Evolutionary conservation across 768 basidiomycete genomes (phyloP), one percentile per base, ranked within the genome.

Genomic region (Hygrocybe punicea): DNA sequence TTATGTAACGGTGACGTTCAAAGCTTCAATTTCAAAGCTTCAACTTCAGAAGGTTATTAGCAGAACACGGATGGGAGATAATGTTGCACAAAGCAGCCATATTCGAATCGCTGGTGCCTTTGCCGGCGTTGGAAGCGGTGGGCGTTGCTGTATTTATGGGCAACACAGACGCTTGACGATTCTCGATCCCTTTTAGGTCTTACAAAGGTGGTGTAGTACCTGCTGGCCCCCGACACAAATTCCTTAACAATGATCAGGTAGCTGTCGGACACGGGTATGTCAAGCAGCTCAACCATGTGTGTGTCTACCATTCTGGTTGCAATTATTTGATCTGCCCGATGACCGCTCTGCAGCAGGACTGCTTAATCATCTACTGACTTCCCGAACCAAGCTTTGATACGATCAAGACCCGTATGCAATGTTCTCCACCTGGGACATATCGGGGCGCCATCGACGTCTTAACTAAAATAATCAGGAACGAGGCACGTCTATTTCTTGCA

Each of bases 331-430:
- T 34, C 33, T 3, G 25, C 49, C 19, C 33, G 25, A 25, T 13
- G 33, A 16, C 3, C 6, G 4, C 33, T 4, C 21, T n/a, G 35
- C 36, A 39, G 51, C 23, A 29, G 29, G 24, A 51, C 6, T 11
- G 6, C 14, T 51, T 14, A 14, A 51, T 19, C 44, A 50, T 6
- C n/a, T 19, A 34, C 16, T 50, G 16, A 23, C 44, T 2, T 36
- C 17, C 6, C 4, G 29, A 10, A 24, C 25, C 46, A 58, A 86
- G 84, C 3, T 87, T 87, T 69, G 86, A 87, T 67, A 87, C 86
- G 16, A 78, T 89, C 61, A 89, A 89, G 67, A 86, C 85, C 2
- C 81, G 87, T 23, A 67, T 89, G 65, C 87, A 89, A 68, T 87
- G 85, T 65, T 79, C 84, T 33, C 81, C 84, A 8, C 77, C 81